Base-by-base conservation (phyloP, 345 rosid species). In the Heritiera fomes region DNA sequence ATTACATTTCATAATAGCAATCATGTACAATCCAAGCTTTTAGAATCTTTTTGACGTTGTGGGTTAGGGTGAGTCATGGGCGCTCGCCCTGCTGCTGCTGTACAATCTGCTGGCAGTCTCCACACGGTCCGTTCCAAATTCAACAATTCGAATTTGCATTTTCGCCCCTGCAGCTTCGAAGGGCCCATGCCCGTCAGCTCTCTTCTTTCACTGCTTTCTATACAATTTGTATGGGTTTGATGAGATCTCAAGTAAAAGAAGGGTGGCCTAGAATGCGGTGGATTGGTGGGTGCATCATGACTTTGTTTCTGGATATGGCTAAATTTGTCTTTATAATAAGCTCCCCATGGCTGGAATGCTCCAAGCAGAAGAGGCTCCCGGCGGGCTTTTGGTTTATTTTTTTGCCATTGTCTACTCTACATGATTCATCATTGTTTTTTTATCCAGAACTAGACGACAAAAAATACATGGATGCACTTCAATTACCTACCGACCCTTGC, bases 1-100 rank as follows among this genome's bases (percentile, higher is more conserved):
- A 34, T 3, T 34, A 67, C 81, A 83, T 8, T 4, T 41, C 76
- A 82, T 83, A 69, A 86, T 83, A 62, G 38, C 81, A 83, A 82
- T 78, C 58, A 56, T 56, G 75, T 62, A 15, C 46, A 13, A 67
- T 20, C 38, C 34, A 40, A 14, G 55, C 70, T 78, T 76, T 32
- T 46, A 28, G 52, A 66, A 59, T 68, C 76, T 34, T 34, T 15
- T 53, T 53, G 45, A 61, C 10, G 67, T 3, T 15, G 34, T 28
- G 13, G 64, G 34, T 32, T 32, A 6, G 38, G 9, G 47, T 28
- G 46, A 18, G 41, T 9, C 78, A 72, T 69, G 80, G 69, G 82
- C n/a, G 17, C 58, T 34, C 3, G 38, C 38, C 38, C 38, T 34
- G 38, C 38, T 34, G 77, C 45, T 72, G 15, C 72, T 53, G 46